A percentile compares a stretch with the other conserved stretches of the same genome.
These are phyloP conservation scores for Phyllosticta citrichinensis DNA, from an alignment of 2,329 filamentous ascomycete genomes.

Conservation along the genomic window DNA sequence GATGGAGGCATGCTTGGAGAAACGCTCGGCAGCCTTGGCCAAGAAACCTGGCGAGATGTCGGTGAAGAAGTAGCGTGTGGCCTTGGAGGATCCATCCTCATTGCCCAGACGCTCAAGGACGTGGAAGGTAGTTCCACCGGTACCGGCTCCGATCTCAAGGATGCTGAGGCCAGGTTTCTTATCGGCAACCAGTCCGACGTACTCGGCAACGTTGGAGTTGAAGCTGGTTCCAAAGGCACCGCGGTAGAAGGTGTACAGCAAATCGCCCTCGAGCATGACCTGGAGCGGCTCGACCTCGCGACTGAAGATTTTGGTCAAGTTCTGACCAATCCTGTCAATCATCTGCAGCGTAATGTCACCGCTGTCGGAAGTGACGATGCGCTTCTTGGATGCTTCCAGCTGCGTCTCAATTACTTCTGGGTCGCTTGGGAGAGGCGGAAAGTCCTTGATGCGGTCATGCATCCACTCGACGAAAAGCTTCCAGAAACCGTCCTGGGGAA, in stretches of 20 bases:
- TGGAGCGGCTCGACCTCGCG: not conserved
- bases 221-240: not conserved
- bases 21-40: slow-evolving; percentile 1
- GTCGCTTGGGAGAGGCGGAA: not conserved
- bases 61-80: slow-evolving; percentile 14
- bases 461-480: slow-evolving; percentile 4
- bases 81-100: not conserved
- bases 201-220: slow-evolving; percentile 3
- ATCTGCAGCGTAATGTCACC: slow-evolving; percentile 1
- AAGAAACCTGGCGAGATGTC: slow-evolving; percentile 18
- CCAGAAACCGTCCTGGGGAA: not conserved
- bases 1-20: not conserved
- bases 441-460: not conserved
- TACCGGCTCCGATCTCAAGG: slow-evolving; percentile 12
- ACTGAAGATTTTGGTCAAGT: not conserved
- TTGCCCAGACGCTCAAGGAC: not conserved
- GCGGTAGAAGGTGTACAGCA: slow-evolving; percentile 3
- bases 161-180: slow-evolving; percentile 1
- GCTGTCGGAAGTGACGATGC: not conserved
- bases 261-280: not conserved
- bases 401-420: not conserved
- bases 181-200: not conserved
- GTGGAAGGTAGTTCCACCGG: slow-evolving; percentile 9
- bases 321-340: not conserved
- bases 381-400: not conserved